Evolutionary conservation across 805 yeast genomes (phyloP).

Genomic region (Candida ovalis): DNA sequence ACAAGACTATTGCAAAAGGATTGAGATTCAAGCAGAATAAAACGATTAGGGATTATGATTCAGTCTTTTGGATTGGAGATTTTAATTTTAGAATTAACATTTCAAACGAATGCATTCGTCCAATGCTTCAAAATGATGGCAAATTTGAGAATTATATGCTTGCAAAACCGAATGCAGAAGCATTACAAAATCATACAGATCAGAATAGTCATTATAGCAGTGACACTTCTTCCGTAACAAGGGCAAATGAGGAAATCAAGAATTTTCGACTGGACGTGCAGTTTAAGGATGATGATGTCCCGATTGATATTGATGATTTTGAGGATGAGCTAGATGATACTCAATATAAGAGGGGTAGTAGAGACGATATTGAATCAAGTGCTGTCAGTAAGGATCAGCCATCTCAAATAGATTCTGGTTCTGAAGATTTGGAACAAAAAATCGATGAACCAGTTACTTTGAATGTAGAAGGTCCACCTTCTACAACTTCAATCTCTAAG

Average conservation of each 20-base stretch:
- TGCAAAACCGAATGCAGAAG: not conserved
- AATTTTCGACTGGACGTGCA: not conserved
- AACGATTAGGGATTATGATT: constrained; percentile 71
- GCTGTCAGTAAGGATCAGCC: not conserved
- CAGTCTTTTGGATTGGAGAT: constrained; percentile 89
- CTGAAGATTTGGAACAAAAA: constrained; percentile 34
- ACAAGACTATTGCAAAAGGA: constrained; percentile 71
- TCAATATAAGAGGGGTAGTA: not conserved
- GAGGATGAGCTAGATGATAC: not conserved
- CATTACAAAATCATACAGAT: not conserved
- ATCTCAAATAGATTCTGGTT: not conserved
- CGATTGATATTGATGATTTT: not conserved
- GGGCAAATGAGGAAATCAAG: not conserved
- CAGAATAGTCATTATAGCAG: not conserved
- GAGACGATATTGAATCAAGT: not conserved
- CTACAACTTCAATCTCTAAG: not conserved
- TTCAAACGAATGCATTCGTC: constrained; percentile 66
- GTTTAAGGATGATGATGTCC: not conserved
- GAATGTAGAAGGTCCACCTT: not conserved
- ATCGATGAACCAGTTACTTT: constrained; percentile 25
- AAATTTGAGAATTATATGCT: not conserved
- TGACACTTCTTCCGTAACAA: not conserved
- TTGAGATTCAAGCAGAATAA: constrained; percentile 58
- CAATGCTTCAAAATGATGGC: constrained; percentile 16
- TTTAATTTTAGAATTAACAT: constrained; percentile 80